Conservation (phyloP, 768 basidiomycete genomes). For the Kwoniella newhampshirensis region DNA sequence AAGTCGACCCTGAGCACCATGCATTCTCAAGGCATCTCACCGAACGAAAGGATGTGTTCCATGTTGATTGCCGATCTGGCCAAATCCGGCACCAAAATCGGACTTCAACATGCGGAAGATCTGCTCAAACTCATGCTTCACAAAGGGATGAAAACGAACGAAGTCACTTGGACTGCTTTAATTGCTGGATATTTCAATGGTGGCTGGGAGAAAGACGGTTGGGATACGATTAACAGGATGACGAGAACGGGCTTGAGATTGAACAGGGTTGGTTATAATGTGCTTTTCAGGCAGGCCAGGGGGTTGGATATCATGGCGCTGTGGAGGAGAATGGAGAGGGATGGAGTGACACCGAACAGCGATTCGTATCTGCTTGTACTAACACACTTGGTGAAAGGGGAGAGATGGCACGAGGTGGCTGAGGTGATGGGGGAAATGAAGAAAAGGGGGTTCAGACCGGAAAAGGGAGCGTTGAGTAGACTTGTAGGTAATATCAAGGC, state of each 20-base stretch:
- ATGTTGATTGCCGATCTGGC: conserved; percentile 76
- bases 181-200: conserved; percentile 70
- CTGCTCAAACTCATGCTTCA: conserved; percentile 72
- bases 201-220: conserved; percentile 56
- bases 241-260: conserved; percentile 60
- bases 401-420: conserved; percentile 64
- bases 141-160: conserved; percentile 60
- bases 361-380: conserved; percentile 79
- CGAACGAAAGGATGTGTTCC: conserved; percentile 74
- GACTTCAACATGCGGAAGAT: conserved; percentile 65
- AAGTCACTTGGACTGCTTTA: conserved; percentile 79
- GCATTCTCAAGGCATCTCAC: conserved; percentile 69
- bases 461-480: conserved; percentile 55
- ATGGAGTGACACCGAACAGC: conserved; percentile 59
- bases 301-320: conserved; percentile 20
- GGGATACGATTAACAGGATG: conserved; percentile 56
- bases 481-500: conserved; percentile 61
- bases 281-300: conserved; percentile 66
- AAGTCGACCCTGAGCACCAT: conserved; percentile 69
- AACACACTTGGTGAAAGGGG: conserved; percentile 62
- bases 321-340: conserved; percentile 54
- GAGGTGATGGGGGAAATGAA: conserved; percentile 66
- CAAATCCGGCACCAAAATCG: conserved; percentile 59
- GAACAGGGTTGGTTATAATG: conserved; percentile 71
- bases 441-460: conserved; percentile 56